A percentile compares a stretch with the other conserved stretches of the same genome.
phyloP scores from a whole-genome alignment of 2,329 filamentous ascomycete genomes.

The Talaromyces marneffei region DNA sequence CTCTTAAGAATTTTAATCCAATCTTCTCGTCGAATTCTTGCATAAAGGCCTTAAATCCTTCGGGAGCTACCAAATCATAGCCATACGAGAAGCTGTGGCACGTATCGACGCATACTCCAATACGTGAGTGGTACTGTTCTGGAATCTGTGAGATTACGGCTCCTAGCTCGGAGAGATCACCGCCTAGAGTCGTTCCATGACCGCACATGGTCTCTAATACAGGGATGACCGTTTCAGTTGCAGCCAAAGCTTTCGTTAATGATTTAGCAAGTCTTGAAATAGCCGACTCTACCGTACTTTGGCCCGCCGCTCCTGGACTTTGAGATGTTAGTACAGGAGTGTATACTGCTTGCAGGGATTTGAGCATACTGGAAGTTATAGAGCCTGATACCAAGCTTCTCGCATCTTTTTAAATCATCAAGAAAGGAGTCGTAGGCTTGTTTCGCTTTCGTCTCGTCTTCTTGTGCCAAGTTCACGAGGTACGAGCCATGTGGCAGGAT shows the following conservation, averaged over 20 bases:
- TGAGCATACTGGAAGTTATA: constrained; percentile 80
- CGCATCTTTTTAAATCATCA: constrained; percentile 81
- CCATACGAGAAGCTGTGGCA: constrained; percentile 94
- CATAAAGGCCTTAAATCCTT: constrained; percentile 68
- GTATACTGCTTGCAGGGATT: background rate
- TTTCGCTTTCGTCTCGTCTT: constrained; percentile 69
- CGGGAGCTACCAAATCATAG: constrained; percentile 75
- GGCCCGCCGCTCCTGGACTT: constrained; percentile 71
- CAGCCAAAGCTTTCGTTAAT: constrained; percentile 74
- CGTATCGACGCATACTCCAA: constrained; percentile 94
- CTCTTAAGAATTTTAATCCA: constrained; percentile 71
- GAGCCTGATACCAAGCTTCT: constrained; percentile 76
- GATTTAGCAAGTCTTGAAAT: constrained; percentile 73
- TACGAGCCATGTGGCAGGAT: constrained; percentile 92
- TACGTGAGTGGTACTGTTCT: constrained; percentile 67
- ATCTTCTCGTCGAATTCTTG: constrained; percentile 70
- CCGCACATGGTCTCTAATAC: constrained; percentile 96
- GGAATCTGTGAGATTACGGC: constrained; percentile 72
- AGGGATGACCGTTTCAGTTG: constrained; percentile 70
- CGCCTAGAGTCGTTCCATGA: constrained; percentile 78
- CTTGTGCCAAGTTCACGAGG: constrained; percentile 88
- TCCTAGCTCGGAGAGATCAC: constrained; percentile 75
- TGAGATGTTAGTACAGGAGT: background rate
- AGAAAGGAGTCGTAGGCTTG: constrained; percentile 83
- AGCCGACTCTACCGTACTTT: constrained; percentile 60